A percentile compares a stretch with the other conserved stretches of the same genome.
Evolutionary conservation across 768 basidiomycete species (phyloP).

Genomic region (Steccherinum ochraceum): DNA sequence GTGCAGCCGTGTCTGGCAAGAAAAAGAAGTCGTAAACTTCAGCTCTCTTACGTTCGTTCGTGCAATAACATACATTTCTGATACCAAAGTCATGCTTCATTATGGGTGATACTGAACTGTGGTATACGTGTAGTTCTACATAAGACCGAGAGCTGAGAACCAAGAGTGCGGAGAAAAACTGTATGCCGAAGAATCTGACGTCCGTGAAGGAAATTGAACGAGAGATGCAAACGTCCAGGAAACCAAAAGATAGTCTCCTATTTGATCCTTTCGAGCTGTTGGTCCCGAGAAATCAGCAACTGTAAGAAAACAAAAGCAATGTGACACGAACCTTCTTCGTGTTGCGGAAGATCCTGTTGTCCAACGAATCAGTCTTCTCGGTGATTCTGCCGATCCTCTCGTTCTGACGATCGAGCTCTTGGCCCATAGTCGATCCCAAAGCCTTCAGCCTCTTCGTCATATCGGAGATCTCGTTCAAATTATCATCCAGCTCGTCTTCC

Average conservation of each 20-base stretch:
- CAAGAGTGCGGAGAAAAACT: background rate
- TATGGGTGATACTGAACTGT: too few species aligned
- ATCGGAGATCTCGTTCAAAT: constrained; percentile 80
- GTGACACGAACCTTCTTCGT: constrained; percentile 63
- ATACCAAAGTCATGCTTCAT: too few species aligned
- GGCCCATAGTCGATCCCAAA: constrained; percentile 74
- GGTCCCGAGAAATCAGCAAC: constrained; percentile 2
- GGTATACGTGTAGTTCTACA: too few species aligned
- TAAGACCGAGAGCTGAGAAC: too few species aligned
- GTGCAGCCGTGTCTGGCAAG: constrained; percentile 28
- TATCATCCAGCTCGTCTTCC: constrained; percentile 91
- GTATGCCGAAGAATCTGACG: background rate
- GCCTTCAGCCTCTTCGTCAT: constrained; percentile 74
- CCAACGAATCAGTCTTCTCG: constrained; percentile 70
- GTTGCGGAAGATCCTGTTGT: constrained; percentile 71
- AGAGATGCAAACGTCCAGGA: background rate
- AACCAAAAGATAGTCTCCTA: too few species aligned
- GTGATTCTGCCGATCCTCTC: constrained; percentile 67
- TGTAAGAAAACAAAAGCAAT: background rate
- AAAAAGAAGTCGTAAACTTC: constrained; percentile 21
- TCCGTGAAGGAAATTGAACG: background rate
- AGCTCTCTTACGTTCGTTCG: too few species aligned
- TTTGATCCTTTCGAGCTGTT: constrained; percentile 32
- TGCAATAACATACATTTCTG: too few species aligned
- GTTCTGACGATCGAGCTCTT: constrained; percentile 89